Evolutionary conservation across 2,329 filamentous ascomycete species (phyloP).

Genomic region (Mycosphaerelloides madeirae): DNA sequence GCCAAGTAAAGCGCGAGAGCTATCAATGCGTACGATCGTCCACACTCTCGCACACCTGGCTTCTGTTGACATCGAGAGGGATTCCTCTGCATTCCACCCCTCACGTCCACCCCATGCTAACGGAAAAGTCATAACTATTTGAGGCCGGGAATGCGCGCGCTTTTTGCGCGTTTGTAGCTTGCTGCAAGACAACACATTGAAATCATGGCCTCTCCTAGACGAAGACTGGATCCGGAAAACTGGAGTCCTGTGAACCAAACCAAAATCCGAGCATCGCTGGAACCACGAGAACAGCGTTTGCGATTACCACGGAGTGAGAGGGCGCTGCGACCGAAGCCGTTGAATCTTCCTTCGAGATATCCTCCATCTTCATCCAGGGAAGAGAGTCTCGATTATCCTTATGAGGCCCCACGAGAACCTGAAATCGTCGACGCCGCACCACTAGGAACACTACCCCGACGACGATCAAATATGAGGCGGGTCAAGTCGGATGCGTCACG

Average conservation of each 20-base stretch:
- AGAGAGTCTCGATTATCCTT: slow-evolving; percentile 4
- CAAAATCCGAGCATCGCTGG: slow-evolving; percentile 9
- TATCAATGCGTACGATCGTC: slow-evolving; percentile 4
- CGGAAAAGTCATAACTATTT: slow-evolving; percentile 7
- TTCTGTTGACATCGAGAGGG: slow-evolving; percentile 25
- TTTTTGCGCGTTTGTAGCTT: slow-evolving; percentile 6
- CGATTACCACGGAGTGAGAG: slow-evolving; percentile 8
- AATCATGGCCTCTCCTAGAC: slow-evolving; percentile 8
- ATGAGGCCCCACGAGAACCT: slow-evolving; percentile 17
- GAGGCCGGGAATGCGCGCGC: slow-evolving; percentile 3
- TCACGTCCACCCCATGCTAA: slow-evolving; percentile 19
- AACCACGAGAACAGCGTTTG: slow-evolving; percentile 15
- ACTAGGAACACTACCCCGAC: slow-evolving; percentile 14
- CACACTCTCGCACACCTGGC: slow-evolving; percentile 11
- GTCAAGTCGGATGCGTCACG: slow-evolving; percentile 14
- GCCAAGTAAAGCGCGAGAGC: not conserved
- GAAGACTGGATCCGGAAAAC: slow-evolving; percentile 13
- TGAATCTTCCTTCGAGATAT: slow-evolving; percentile 7
- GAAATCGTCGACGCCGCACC: slow-evolving; percentile 24
- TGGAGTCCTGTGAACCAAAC: slow-evolving; percentile 13
- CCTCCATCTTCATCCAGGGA: slow-evolving; percentile 7
- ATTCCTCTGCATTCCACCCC: slow-evolving; percentile 26
- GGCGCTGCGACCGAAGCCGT: slow-evolving; percentile 14
- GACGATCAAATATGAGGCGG: slow-evolving; percentile 5
- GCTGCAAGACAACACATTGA: not conserved